Percentiles rank a stretch among this genome's conserved stretches.
Conservation (phyloP, 768 basidiomycete species). For the Pholiota conissans region DNA sequence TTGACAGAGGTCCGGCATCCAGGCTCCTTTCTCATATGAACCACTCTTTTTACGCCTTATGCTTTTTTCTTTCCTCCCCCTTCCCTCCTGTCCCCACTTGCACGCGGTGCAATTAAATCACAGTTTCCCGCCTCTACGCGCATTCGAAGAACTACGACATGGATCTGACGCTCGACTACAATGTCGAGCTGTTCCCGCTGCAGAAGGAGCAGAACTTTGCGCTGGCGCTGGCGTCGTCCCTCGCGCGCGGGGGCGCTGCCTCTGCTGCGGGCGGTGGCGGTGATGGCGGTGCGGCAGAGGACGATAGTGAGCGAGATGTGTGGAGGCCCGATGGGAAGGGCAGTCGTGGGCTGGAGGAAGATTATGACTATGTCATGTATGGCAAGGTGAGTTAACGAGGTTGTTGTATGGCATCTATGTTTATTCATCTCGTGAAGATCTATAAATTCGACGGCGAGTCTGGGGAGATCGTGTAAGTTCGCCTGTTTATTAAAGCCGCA, state of each 20-base stretch:
- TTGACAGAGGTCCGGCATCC: conserved; percentile 81
- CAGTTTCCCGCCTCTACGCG: conserved; percentile 91
- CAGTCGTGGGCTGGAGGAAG: conserved; percentile 79
- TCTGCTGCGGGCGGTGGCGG: conserved; percentile 47
- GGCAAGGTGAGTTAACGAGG: conserved; percentile 74
- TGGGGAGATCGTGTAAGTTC: conserved; percentile 79
- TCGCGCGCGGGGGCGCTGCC: conserved; percentile 55
- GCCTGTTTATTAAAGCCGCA: background rate
- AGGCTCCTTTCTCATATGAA: conserved; percentile 2
- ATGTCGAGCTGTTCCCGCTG: conserved; percentile 86
- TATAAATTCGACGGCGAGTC: conserved; percentile 94
- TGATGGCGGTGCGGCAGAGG: conserved; percentile 59
- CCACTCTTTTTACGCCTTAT: conserved; percentile 11
- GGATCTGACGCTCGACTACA: conserved; percentile 92
- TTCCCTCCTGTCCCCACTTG: no score
- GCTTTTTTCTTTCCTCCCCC: no score
- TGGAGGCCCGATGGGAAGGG: conserved; percentile 89
- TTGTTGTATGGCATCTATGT: background rate
- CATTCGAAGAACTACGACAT: conserved; percentile 91
- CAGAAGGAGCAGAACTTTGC: conserved; percentile 70
- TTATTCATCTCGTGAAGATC: conserved; percentile 50
- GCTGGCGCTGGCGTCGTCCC: conserved; percentile 82
- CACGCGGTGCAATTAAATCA: no score
- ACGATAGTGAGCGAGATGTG: conserved; percentile 56
- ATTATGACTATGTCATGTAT: conserved; percentile 99